phyloP scores from a whole-genome alignment of 129 eudicot species.

The Arctium minus region DNA sequence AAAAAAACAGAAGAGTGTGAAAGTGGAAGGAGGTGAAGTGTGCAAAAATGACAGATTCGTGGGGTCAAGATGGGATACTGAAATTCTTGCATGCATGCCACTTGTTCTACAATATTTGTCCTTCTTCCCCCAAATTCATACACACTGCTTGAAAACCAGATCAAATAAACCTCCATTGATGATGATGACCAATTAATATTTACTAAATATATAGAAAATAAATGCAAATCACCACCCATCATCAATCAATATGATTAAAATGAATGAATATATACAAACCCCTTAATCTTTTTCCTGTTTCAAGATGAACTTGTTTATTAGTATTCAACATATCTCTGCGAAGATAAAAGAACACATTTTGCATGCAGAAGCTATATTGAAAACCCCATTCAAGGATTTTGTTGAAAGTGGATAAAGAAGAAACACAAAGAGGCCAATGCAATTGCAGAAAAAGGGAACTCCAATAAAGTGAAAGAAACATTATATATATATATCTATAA shows the following conservation, averaged over 20 bases:
- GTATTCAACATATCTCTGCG: no score
- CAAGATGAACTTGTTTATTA: not conserved
- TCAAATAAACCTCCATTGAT: not conserved
- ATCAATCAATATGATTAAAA: no score
- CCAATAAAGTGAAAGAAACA: slow-evolving; percentile 12
- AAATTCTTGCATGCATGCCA: slow-evolving; percentile 61
- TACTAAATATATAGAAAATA: not conserved
- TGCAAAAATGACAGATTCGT: slow-evolving; percentile 14
- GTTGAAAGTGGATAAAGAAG: slow-evolving; percentile 10
- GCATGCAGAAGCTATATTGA: slow-evolving; percentile 7
- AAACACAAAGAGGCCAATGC: slow-evolving; percentile 9
- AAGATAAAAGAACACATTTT: slow-evolving; percentile 3
- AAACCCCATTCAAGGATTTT: slow-evolving; percentile 1
- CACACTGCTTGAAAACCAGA: slow-evolving; percentile 6
- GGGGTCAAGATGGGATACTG: slow-evolving; percentile 19
- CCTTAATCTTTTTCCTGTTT: no score
- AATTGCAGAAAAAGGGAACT: not conserved
- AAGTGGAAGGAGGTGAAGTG: slow-evolving; percentile 24
- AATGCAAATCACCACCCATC: no score
- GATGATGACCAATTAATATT: not conserved
- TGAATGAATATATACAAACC: no score
- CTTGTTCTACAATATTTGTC: slow-evolving; percentile 36
- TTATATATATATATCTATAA: slow-evolving; percentile 4
- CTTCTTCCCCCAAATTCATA: slow-evolving; percentile 14
- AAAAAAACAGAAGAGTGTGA: not conserved